Conservation (phyloP, 2,329 filamentous ascomycete species). For the Nemania bipapillata region DNA sequence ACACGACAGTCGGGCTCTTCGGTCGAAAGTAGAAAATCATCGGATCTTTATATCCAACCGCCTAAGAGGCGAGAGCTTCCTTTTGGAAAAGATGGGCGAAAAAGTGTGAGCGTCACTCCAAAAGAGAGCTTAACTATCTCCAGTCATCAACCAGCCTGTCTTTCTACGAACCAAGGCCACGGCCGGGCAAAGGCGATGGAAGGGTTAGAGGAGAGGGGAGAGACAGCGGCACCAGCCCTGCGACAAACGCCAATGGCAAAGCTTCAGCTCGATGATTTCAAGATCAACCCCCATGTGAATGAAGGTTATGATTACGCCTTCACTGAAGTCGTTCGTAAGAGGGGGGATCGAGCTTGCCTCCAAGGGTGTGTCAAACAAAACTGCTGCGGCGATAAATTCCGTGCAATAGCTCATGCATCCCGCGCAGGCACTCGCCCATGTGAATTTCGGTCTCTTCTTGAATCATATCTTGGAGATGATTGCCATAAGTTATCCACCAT, state of each 20-base stretch:
- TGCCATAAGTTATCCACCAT: conserved; percentile 69
- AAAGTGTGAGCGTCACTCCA: conserved; percentile 23
- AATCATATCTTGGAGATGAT: conserved; percentile 67
- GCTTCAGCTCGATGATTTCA: conserved; percentile 79
- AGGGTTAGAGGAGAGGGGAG: conserved; percentile 27
- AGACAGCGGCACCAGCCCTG: conserved; percentile 55
- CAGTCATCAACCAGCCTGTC: conserved; percentile 20
- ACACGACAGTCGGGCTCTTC: neutral
- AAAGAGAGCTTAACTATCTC: conserved; percentile 23
- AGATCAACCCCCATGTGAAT: conserved; percentile 78
- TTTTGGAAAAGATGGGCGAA: conserved; percentile 49
- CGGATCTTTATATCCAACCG: conserved; percentile 45
- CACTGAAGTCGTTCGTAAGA: conserved; percentile 77
- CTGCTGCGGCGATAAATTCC: conserved; percentile 80
- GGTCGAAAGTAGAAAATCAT: conserved; percentile 16
- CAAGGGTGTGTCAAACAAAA: conserved; percentile 77
- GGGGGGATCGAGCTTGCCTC: conserved; percentile 74
- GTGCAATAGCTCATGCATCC: conserved; percentile 69
- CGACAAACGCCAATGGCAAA: conserved; percentile 67
- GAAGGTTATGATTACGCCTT: conserved; percentile 78
- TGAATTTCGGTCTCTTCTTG: conserved; percentile 57
- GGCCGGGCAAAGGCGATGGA: conserved; percentile 37
- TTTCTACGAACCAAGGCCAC: conserved; percentile 26
- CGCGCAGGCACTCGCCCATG: conserved; percentile 52
- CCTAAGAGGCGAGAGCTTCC: conserved; percentile 58